phyloP scores from a whole-genome alignment of 306 rosid genomes.

The Betula pendula region DNA sequence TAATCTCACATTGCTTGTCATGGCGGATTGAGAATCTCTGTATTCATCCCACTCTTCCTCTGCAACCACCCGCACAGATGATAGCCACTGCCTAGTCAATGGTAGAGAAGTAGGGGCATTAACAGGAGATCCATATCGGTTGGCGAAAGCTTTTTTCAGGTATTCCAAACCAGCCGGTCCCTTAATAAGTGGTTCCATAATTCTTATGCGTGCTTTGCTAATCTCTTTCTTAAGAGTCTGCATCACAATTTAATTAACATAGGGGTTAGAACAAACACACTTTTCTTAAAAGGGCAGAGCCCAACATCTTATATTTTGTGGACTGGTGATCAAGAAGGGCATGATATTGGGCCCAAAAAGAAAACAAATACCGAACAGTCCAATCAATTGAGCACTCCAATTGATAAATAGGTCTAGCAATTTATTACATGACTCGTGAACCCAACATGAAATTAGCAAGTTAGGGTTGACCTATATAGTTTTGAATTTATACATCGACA shows the following conservation, averaged over 20 bases:
- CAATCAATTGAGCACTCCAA: neutral
- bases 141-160: conserved; percentile 30
- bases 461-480: no score
- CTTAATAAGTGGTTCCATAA: conserved; percentile 43
- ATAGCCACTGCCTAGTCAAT: conserved; percentile 39
- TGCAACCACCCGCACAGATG: conserved; percentile 23
- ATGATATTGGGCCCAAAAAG: neutral
- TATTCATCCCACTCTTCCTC: conserved; percentile 43
- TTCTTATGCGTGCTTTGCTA: conserved; percentile 34
- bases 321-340: neutral
- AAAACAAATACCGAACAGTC: no score
- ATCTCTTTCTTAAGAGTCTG: conserved; percentile 43
- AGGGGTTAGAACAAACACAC: neutral
- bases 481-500: no score
- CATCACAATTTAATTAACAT: neutral
- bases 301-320: neutral
- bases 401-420: no score
- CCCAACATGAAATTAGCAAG: no score
- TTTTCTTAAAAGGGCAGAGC: neutral
- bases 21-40: conserved; percentile 16
- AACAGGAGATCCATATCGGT: conserved; percentile 35
- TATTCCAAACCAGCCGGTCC: conserved; percentile 38
- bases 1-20: neutral
- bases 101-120: conserved; percentile 27
- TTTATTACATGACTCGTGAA: no score